Conservation (phyloP, 495 filamentous ascomycete genomes). For the Penicillium coprophilum region DNA sequence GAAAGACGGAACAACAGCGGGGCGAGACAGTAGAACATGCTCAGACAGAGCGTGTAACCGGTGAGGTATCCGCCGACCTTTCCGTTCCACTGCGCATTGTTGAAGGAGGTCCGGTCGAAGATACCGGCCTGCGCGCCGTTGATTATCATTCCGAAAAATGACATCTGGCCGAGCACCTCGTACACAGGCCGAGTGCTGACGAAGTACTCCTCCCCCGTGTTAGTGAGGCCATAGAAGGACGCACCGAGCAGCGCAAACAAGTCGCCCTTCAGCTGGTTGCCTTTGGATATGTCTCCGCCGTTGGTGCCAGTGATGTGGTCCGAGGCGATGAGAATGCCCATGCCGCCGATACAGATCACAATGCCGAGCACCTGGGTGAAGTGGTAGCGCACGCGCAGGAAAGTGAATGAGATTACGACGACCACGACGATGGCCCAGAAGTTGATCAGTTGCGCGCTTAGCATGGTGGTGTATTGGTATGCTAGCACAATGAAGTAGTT, state of each 20-base stretch:
- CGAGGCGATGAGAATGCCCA: slow-evolving; percentile 82
- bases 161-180: slow-evolving; percentile 90
- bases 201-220: slow-evolving; percentile 90
- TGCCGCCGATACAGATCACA: slow-evolving; percentile 85
- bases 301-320: slow-evolving; percentile 75
- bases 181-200: slow-evolving; percentile 84
- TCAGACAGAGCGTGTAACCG: slow-evolving; percentile 81
- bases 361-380: slow-evolving; percentile 81
- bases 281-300: slow-evolving; percentile 57
- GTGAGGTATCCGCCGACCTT: slow-evolving; percentile 75
- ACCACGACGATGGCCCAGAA: slow-evolving; percentile 98
- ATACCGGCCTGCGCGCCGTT: slow-evolving; percentile 87
- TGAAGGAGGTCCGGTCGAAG: slow-evolving; percentile 78
- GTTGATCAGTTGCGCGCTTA: slow-evolving; percentile 92
- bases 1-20: slow-evolving; percentile 86
- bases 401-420: slow-evolving; percentile 75
- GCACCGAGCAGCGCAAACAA: slow-evolving; percentile 87
- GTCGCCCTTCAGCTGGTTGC: slow-evolving; percentile 83
- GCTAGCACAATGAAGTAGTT: slow-evolving; percentile 97
- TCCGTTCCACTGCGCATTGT: slow-evolving; percentile 61
- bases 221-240: slow-evolving; percentile 86
- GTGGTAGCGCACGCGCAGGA: slow-evolving; percentile 87
- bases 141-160: slow-evolving; percentile 85
- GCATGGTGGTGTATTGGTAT: slow-evolving; percentile 87
- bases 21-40: slow-evolving; percentile 82